Percentiles rank a stretch among this genome's conserved stretches.
phyloP scores from a whole-genome alignment of 768 basidiomycete genomes.

The Tylopilus sp. region DNA sequence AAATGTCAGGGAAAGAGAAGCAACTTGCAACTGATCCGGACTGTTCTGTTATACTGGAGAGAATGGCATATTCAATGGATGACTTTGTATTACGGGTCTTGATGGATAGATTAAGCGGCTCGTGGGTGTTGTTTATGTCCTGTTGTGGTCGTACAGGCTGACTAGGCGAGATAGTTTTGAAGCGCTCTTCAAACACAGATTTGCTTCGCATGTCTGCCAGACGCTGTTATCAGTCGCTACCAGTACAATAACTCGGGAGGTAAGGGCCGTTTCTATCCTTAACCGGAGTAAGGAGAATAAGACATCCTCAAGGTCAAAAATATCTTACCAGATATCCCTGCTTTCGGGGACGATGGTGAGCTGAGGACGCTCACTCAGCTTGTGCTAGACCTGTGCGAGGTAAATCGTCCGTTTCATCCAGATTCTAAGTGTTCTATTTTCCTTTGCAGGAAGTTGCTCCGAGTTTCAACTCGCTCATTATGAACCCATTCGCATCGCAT shows the following conservation, averaged over 20 bases:
- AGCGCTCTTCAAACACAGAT: constrained; percentile 69
- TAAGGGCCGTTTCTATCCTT: constrained; percentile 22
- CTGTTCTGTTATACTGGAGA: constrained; percentile 85
- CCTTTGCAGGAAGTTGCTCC: constrained; percentile 64
- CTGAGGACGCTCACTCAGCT: constrained; percentile 63
- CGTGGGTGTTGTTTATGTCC: constrained; percentile 52
- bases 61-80: constrained; percentile 91
- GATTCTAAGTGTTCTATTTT: constrained; percentile 14
- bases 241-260: constrained; percentile 70
- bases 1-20: constrained; percentile 86
- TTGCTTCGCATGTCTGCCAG: constrained; percentile 95
- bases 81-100: constrained; percentile 94
- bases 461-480: constrained; percentile 58
- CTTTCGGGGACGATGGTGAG: constrained; percentile 56
- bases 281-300: neutral
- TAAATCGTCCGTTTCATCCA: constrained; percentile 28
- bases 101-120: constrained; percentile 80
- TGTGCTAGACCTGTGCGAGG: constrained; percentile 62
- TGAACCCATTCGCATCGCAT: constrained; percentile 90
- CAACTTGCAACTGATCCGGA: constrained; percentile 92
- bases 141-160: constrained; percentile 5
- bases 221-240: constrained; percentile 71
- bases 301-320: constrained; percentile 45
- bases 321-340: constrained; percentile 47
- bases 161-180: constrained; percentile 47